Conservation (phyloP, 2,329 filamentous ascomycete genomes). For the Bertia moriformis region DNA sequence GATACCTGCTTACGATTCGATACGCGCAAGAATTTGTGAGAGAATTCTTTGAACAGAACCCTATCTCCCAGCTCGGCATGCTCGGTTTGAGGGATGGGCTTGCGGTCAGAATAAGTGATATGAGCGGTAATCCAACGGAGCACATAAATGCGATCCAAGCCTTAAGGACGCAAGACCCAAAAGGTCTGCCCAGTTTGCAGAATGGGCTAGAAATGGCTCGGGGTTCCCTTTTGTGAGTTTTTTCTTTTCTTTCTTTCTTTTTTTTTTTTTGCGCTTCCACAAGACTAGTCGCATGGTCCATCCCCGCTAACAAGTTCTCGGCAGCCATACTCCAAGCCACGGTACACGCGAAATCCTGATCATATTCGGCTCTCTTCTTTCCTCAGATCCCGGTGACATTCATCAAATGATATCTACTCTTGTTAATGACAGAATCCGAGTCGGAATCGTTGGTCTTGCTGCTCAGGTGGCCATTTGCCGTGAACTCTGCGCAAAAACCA, state of each 20-base stretch:
- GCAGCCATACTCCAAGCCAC: constrained; percentile 52
- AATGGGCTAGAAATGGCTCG: constrained; percentile 61
- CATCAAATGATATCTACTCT: constrained; percentile 52
- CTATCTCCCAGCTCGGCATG: constrained; percentile 59
- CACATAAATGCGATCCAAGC: constrained; percentile 48
- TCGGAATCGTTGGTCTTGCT: constrained; percentile 54
- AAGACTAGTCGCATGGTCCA: not conserved
- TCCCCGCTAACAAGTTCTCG: not conserved
- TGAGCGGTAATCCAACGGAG: constrained; percentile 57
- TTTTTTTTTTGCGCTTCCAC: constrained; percentile 1
- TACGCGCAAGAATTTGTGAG: constrained; percentile 56
- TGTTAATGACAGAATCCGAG: constrained; percentile 48
- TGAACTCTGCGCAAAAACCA: constrained; percentile 52
- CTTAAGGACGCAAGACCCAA: constrained; percentile 33
- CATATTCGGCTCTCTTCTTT: constrained; percentile 54
- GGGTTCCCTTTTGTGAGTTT: constrained; percentile 41
- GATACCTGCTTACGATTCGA: constrained; percentile 51
- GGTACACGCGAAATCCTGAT: constrained; percentile 60
- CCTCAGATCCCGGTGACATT: constrained; percentile 59
- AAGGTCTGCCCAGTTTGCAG: constrained; percentile 44
- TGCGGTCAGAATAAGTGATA: constrained; percentile 49
- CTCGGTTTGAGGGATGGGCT: constrained; percentile 59
- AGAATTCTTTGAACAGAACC: constrained; percentile 66
- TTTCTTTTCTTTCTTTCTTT: too few species aligned
- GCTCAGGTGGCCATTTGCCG: constrained; percentile 58